Evolutionary conservation across 1,139 yeast species (phyloP), one percentile per base, ranked within the genome.

Genomic region (Scheffersomyces parashehatae): DNA sequence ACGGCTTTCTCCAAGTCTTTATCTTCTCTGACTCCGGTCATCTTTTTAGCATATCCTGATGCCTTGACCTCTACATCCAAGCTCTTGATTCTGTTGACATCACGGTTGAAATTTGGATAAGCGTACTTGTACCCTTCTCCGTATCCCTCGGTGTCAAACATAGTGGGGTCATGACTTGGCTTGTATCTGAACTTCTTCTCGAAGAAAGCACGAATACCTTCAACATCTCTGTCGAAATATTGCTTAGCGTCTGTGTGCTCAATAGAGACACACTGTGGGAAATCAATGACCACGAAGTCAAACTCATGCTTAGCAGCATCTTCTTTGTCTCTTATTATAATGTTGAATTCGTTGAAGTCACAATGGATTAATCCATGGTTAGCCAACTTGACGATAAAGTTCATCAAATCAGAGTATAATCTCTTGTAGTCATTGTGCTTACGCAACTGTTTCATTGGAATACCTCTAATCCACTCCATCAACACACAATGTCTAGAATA

Each of bases 221-320:
- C 86, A 20, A 93, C 96, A 67, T 93, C 99, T 67, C 99, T 79
- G 53, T 88, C 83, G 62, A 93, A 93, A 62, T 88, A 91, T 46
- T 77, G 78, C 52, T 84, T 84, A 10, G 99, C 98, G 59, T 93
- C 97, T 3, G 73, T 76, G 62, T 93, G 99, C 53, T 88, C 91
- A 36, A 88, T 88, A 13, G 97, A 88, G 16, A 93, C 88, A 82
- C 97, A 91, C 67, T 93, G 99, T 4, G 99, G 99, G 73, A 93
- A 93, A 75, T 93, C 99, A 55, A 93, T 93, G 24, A 93, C 96
- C 20, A 90, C 85, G 54, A 90, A 88, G 37, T 83, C 88, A 40
- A 65, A 68, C 46, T 82, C 86, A 41, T 77, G 77, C 28, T 69
- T 56, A 36, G 64, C 73, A 33, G 75, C 77, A 8, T 77, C 81